Percentiles rank a stretch among this genome's conserved stretches.
phyloP scores from a whole-genome alignment of 2,329 filamentous ascomycete genomes.

The Emmonsiellopsis sp. region DNA sequence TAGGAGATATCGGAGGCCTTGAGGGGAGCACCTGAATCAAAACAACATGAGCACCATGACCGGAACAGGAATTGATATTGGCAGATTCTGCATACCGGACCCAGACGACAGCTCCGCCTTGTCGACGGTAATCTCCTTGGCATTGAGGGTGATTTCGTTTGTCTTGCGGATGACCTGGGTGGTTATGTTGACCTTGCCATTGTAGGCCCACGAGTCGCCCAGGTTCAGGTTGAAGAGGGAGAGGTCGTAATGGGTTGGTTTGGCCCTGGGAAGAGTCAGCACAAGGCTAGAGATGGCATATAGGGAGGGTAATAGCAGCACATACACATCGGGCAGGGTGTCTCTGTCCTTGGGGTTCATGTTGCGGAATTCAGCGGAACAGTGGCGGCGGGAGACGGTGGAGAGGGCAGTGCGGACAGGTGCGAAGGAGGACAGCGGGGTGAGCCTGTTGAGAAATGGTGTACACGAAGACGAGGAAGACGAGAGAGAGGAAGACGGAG shows the following conservation, averaged over 20 bases:
- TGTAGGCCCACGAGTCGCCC: slow-evolving; percentile 65
- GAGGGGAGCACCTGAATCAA: not conserved
- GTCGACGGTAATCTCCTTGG: slow-evolving; percentile 70
- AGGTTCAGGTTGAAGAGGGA: slow-evolving; percentile 71
- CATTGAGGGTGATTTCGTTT: slow-evolving; percentile 73
- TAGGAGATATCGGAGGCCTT: slow-evolving; percentile 63
- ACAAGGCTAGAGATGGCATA: not conserved
- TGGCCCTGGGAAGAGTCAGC: slow-evolving; percentile 44
- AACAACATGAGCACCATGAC: not conserved
- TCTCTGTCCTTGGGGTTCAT: slow-evolving; percentile 38
- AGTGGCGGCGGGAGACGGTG: slow-evolving; percentile 21
- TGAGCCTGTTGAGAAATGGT: slow-evolving; percentile 9
- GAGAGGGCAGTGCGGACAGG: slow-evolving; percentile 11
- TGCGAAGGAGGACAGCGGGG: slow-evolving; percentile 9
- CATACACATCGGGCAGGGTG: slow-evolving; percentile 36
- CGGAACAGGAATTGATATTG: not conserved
- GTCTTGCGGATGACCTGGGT: slow-evolving; percentile 61
- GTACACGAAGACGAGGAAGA: slow-evolving; percentile 11
- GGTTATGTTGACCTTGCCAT: slow-evolving; percentile 75
- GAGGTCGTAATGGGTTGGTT: slow-evolving; percentile 77
- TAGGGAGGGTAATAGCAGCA: slow-evolving; percentile 7
- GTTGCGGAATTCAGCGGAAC: slow-evolving; percentile 32
- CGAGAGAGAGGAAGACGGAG: slow-evolving; percentile 6
- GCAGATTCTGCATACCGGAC: slow-evolving; percentile 20
- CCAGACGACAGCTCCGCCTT: slow-evolving; percentile 37